Conservation (phyloP, 805 yeast species). For the Starmerella cellae region DNA sequence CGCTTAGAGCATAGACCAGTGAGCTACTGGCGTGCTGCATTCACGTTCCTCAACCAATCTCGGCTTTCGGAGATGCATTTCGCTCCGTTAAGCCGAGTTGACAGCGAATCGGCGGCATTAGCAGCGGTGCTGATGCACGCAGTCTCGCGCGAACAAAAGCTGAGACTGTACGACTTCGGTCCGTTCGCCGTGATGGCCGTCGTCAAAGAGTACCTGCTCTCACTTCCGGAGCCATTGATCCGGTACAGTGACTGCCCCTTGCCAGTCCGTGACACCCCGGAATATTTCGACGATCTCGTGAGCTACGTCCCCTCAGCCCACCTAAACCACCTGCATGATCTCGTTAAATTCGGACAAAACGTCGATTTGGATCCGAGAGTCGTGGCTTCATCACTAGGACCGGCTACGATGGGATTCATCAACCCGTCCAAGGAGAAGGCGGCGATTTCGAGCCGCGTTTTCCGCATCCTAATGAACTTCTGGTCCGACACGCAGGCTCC, state of each 20-base stretch:
- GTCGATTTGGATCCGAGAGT: background rate
- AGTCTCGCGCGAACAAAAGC: conserved; percentile 37
- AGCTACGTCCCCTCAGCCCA: conserved; percentile 15
- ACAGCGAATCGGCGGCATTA: conserved; percentile 4
- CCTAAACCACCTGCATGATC: conserved; percentile 3
- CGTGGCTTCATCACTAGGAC: conserved; percentile 38
- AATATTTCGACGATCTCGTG: conserved; percentile 33
- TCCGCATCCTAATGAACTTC: conserved; percentile 39
- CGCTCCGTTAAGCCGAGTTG: conserved; percentile 1
- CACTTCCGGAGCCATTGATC: conserved; percentile 42
- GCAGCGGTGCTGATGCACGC: conserved; percentile 20
- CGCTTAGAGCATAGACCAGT: conserved; percentile 17
- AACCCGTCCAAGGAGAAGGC: conserved; percentile 36
- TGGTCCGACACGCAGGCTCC: conserved; percentile 20
- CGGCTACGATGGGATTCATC: conserved; percentile 44
- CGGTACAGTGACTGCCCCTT: conserved; percentile 37
- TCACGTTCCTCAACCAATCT: conserved; percentile 15
- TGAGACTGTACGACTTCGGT: conserved; percentile 46
- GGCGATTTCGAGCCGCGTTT: conserved; percentile 40
- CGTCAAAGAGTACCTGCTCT: conserved; percentile 36
- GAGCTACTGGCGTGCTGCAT: conserved; percentile 24
- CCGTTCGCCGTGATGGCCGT: conserved; percentile 38
- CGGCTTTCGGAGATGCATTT: background rate
- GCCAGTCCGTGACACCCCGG: conserved; percentile 41
- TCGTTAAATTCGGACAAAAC: background rate